phyloP scores from a whole-genome alignment of 805 yeast genomes.

The Cyberlindnera euphorbiae region DNA sequence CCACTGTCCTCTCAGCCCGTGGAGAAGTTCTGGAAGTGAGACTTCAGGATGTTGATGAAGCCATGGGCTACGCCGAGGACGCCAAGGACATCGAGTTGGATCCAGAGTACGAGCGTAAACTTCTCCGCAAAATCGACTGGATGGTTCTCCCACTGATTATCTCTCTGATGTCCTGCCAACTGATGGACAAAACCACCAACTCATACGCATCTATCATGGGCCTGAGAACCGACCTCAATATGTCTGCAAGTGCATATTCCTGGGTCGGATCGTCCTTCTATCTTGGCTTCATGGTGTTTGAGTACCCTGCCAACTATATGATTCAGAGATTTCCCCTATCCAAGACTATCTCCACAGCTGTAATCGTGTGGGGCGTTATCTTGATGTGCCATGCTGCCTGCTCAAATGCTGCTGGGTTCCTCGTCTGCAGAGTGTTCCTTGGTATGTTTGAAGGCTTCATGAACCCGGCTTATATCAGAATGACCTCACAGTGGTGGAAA shows the following conservation, averaged over 20 bases:
- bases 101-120: constrained; percentile 21
- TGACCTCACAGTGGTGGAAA: constrained; percentile 56
- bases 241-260: constrained; percentile 40
- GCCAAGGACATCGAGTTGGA: constrained; percentile 9
- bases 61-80: constrained; percentile 31
- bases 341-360: constrained; percentile 41
- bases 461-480: constrained; percentile 49
- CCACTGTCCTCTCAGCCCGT: constrained; percentile 25
- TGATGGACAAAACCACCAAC: constrained; percentile 38
- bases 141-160: constrained; percentile 34
- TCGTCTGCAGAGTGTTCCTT: constrained; percentile 43
- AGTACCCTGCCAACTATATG: constrained; percentile 40
- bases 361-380: constrained; percentile 57
- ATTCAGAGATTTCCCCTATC: constrained; percentile 56
- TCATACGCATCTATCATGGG: constrained; percentile 49
- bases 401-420: constrained; percentile 31
- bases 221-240: constrained; percentile 38
- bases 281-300: constrained; percentile 58
- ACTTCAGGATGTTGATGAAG: constrained; percentile 35
- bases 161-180: constrained; percentile 32
- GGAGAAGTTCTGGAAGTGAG: constrained; percentile 26
- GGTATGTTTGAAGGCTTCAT: constrained; percentile 50
- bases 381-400: constrained; percentile 48
- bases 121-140: constrained; percentile 35
- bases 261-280: constrained; percentile 59